Evolutionary conservation across 768 basidiomycete species (phyloP).

Genomic region (Hygrocybe punicea): DNA sequence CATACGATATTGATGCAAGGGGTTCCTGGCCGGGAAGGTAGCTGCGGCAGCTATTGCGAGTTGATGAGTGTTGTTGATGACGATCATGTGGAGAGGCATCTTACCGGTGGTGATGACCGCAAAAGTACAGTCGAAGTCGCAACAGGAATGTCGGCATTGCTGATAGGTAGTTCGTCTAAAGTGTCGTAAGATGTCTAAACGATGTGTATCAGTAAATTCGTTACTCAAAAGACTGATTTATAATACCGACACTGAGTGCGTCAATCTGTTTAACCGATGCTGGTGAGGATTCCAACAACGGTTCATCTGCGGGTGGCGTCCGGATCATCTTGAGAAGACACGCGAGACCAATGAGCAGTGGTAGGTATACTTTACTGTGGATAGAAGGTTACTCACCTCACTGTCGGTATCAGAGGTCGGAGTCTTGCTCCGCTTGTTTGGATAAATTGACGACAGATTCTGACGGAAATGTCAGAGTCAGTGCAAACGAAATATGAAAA

Average conservation of each 20-base stretch:
- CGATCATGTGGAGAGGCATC: conserved; percentile 4
- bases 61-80: neutral
- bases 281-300: neutral
- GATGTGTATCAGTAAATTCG: neutral
- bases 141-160: conserved; percentile 38
- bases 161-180: conserved; percentile 32
- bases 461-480: conserved; percentile 12
- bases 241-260: conserved; percentile 40
- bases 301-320: neutral
- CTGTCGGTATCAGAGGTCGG: conserved; percentile 34
- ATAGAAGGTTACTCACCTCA: conserved; percentile 5
- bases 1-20: conserved; percentile 32
- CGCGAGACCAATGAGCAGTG: neutral
- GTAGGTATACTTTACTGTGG: neutral
- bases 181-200: neutral
- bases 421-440: conserved; percentile 41
- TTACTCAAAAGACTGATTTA: conserved; percentile 3
- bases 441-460: conserved; percentile 51
- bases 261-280: neutral
- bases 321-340: neutral
- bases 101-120: conserved; percentile 49
- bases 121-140: conserved; percentile 42
- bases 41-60: conserved; percentile 44
- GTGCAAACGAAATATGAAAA: conserved; percentile 2
- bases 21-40: conserved; percentile 47